Evolutionary conservation across 306 rosid genomes (phyloP), one percentile per base, ranked within the genome.

Genomic region (Prunus mongolica): DNA sequence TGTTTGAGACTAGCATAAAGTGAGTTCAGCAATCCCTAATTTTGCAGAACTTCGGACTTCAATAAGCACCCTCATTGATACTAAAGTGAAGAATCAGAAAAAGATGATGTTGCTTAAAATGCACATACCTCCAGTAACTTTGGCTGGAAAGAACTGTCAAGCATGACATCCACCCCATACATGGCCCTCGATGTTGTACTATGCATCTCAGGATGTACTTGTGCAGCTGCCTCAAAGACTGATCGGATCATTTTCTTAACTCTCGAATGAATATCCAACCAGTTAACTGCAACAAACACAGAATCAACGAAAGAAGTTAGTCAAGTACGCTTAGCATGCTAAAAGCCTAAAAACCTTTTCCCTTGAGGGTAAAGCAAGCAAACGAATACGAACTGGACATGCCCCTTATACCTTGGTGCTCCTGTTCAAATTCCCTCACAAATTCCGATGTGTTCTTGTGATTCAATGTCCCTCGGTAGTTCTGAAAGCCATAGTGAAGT

Each of bases 141-240:
- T 1, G 97, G 98, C 75, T 80, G 89, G 80, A 89, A 90, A 78
- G 82, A 77, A 81, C 77, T 20, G 84, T 90, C 98, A 74, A 95
- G 87, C 97, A 92, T 95, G 86, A 95, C 96, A 89, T 90, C 98
- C 58, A 95, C 77, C 28, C 98, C 98, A 60, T 92, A 95, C 52
- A 95, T 90, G 78, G 98, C 96, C 85, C 97, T 88, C 6, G 98
- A 90, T 54, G 67, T 76, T 73, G 93, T 90, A 79, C 75, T 83
- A 52, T 88, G 93, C 98, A 95, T 95, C 90, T 90, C 97, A 4
- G 97, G 93, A 83, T 95, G 98, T 56, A 87, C 84, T 60, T 60
- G 76, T 27, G 92, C 91, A 50, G 97, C 98, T 4, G 96, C 91
- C 85, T 89, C 97, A 11, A 95, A 95, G 76, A 92, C 95, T 0